Evolutionary conservation across 768 basidiomycete species (phyloP).

Genomic region (Scleroderma citrinum): DNA sequence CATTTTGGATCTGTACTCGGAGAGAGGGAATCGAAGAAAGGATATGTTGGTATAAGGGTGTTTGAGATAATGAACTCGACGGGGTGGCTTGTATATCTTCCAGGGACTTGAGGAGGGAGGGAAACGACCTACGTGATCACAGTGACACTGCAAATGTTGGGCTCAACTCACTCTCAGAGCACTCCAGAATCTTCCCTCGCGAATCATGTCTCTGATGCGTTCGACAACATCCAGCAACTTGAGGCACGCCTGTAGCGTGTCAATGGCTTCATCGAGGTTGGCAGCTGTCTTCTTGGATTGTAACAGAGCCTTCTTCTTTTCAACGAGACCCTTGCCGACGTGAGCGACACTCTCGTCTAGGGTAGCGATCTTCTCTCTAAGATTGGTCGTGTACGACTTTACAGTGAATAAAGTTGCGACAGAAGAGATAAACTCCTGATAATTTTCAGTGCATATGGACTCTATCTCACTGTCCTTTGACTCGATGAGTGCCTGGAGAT

Average conservation of each 20-base stretch:
- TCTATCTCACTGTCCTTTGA: slow-evolving; percentile 97
- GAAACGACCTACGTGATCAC: slow-evolving; percentile 19
- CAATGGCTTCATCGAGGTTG: slow-evolving; percentile 95
- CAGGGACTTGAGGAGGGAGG: slow-evolving; percentile 57
- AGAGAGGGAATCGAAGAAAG: slow-evolving; percentile 88
- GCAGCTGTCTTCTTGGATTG: slow-evolving; percentile 90
- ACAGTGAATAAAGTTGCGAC: slow-evolving; percentile 96
- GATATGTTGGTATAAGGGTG: slow-evolving; percentile 89
- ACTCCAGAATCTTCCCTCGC: slow-evolving; percentile 93
- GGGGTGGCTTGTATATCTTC: slow-evolving; percentile 94
- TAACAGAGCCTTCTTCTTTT: slow-evolving; percentile 87
- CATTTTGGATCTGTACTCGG: slow-evolving; percentile 83
- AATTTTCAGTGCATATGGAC: slow-evolving; percentile 91
- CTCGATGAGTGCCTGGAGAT: slow-evolving; percentile 81
- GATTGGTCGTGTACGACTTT: slow-evolving; percentile 91
- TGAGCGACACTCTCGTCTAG: slow-evolving; percentile 85
- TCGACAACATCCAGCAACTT: slow-evolving; percentile 90
- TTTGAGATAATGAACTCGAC: slow-evolving; percentile 82
- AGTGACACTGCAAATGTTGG: slow-evolving; percentile 16
- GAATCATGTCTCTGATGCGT: slow-evolving; percentile 89
- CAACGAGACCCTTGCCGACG: slow-evolving; percentile 80
- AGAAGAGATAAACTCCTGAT: slow-evolving; percentile 95
- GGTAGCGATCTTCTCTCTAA: slow-evolving; percentile 86
- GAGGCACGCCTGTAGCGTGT: slow-evolving; percentile 88
- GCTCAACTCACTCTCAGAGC: slow-evolving; percentile 74